These are phyloP conservation scores for Beauveria pseudobassiana DNA, from an alignment of 2,329 filamentous ascomycete genomes.

Conservation along the genomic window DNA sequence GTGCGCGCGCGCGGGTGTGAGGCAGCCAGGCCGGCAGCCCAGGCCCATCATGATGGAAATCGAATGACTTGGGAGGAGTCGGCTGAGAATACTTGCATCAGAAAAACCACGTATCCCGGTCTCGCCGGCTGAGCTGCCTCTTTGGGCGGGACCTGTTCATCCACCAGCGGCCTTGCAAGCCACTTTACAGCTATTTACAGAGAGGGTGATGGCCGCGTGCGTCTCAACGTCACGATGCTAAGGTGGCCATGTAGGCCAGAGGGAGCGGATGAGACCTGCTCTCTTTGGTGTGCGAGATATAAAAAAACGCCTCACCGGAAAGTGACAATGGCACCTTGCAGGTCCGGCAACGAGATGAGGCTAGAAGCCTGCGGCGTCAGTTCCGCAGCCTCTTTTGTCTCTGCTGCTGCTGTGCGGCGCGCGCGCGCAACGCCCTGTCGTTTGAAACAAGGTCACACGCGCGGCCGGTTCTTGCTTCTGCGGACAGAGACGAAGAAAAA, in stretches of 20 bases:
- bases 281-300: too few species aligned
- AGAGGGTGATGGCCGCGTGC: background rate
- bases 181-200: background rate
- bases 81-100: background rate
- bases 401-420: too few species aligned
- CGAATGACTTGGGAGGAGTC: background rate
- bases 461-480: background rate
- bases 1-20: background rate
- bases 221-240: background rate
- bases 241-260: background rate
- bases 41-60: background rate
- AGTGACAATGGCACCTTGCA: too few species aligned
- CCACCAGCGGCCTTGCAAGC: background rate
- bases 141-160: background rate
- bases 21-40: background rate
- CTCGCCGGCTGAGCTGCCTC: constrained; percentile 1
- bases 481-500: background rate
- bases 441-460: constrained; percentile 3
- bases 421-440: background rate
- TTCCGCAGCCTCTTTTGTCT: too few species aligned
- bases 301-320: too few species aligned
- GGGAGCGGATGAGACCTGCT: background rate
- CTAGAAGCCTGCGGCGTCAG: too few species aligned
- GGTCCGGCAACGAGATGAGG: too few species aligned
- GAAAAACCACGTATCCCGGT: background rate